These are phyloP conservation scores for Fusarium nelsonii DNA, from an alignment of 2,329 filamentous ascomycete species.

Conservation along the genomic window DNA sequence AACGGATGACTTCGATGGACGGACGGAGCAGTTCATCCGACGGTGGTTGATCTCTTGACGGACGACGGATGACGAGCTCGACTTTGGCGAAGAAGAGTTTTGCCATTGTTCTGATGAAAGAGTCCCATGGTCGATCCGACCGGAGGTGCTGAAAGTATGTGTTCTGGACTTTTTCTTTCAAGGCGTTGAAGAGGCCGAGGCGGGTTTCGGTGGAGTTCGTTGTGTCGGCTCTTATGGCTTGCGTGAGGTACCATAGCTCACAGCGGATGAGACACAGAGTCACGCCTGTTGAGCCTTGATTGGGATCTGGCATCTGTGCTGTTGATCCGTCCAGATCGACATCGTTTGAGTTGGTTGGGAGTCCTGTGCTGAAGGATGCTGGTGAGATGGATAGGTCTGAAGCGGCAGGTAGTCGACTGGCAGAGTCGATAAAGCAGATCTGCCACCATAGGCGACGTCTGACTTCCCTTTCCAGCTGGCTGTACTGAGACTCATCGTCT, in stretches of 20 bases:
- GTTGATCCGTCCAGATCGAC: background rate
- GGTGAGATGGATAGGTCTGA: slow-evolving; percentile 40
- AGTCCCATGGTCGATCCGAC: slow-evolving; percentile 18
- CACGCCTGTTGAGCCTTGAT: slow-evolving; percentile 14
- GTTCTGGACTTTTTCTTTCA: slow-evolving; percentile 25
- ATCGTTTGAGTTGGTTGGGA: slow-evolving; percentile 60
- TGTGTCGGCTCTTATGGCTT: slow-evolving; percentile 22
- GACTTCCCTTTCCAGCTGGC: slow-evolving; percentile 31
- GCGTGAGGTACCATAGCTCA: slow-evolving; percentile 46
- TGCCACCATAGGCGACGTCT: slow-evolving; percentile 49
- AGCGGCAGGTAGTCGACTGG: slow-evolving; percentile 18
- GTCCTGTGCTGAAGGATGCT: slow-evolving; percentile 55
- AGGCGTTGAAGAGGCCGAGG: slow-evolving; percentile 21
- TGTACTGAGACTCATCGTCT: background rate
- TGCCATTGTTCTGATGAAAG: slow-evolving; percentile 40
- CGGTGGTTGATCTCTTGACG: background rate
- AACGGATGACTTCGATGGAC: slow-evolving; percentile 39
- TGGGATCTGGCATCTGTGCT: background rate
- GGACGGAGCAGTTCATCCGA: slow-evolving; percentile 6
- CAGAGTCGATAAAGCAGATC: slow-evolving; percentile 48
- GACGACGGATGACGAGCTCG: slow-evolving; percentile 40
- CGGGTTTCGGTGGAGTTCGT: slow-evolving; percentile 17
- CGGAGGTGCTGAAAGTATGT: slow-evolving; percentile 28
- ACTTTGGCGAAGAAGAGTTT: slow-evolving; percentile 48
- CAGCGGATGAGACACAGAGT: slow-evolving; percentile 46